Evolutionary conservation across 345 rosid species (phyloP).

Genomic region (Aquilaria sinensis): DNA sequence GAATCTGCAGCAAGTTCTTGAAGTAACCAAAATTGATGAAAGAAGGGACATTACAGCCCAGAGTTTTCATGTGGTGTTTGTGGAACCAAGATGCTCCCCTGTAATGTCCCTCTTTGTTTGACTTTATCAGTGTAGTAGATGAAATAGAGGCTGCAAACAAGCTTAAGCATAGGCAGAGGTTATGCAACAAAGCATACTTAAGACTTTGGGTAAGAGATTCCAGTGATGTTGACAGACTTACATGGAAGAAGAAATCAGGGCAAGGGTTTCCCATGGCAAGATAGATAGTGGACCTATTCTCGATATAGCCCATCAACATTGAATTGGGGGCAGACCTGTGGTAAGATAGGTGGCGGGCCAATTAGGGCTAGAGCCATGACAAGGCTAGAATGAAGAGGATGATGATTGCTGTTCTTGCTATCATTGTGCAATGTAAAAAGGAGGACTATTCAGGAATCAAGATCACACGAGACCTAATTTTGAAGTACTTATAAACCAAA

Average conservation of each 20-base stretch:
- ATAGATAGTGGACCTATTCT: constrained; percentile 36
- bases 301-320: constrained; percentile 34
- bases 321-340: no score
- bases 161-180: constrained; percentile 47
- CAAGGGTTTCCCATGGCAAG: constrained; percentile 42
- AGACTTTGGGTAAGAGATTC: constrained; percentile 22
- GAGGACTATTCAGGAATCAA: no score
- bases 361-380: no score
- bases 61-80: constrained; percentile 45
- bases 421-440: no score
- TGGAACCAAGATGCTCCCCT: constrained; percentile 56
- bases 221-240: constrained; percentile 42
- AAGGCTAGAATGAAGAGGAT: no score
- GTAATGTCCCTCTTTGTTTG: constrained; percentile 61
- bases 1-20: constrained; percentile 61
- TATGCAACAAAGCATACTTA: constrained; percentile 31
- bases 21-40: constrained; percentile 45
- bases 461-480: no score
- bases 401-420: no score
- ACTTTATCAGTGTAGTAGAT: constrained; percentile 56
- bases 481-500: no score
- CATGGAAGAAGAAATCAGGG: constrained; percentile 56
- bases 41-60: constrained; percentile 40
- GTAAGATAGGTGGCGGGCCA: no score
- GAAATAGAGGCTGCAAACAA: constrained; percentile 59